These are phyloP conservation scores for Amanita rimosa DNA, from an alignment of 768 basidiomycete genomes.

Conservation along the genomic window DNA sequence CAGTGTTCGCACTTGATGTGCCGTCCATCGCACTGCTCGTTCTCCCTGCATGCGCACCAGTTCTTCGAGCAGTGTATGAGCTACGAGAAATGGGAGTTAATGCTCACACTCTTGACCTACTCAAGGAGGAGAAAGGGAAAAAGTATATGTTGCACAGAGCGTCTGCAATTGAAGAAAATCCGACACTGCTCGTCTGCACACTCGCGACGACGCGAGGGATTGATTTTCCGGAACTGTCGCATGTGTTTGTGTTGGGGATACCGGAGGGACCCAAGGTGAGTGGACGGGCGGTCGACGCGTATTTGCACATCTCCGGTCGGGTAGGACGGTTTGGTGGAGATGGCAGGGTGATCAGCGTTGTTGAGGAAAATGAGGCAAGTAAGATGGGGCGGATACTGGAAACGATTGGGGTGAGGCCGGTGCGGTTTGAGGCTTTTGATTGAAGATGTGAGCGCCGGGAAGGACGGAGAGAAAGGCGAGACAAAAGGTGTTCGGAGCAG, in stretches of 20 bases:
- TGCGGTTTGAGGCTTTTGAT: slow-evolving; percentile 42
- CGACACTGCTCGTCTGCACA: slow-evolving; percentile 57
- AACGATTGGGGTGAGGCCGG: slow-evolving; percentile 31
- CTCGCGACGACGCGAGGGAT: slow-evolving; percentile 62
- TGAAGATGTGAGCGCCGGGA: slow-evolving; percentile 9
- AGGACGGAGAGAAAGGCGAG: not conserved
- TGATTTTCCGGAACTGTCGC: slow-evolving; percentile 58
- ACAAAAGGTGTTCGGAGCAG: not conserved
- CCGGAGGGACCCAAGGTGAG: slow-evolving; percentile 31
- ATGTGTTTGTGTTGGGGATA: slow-evolving; percentile 65
- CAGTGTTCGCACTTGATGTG: slow-evolving; percentile 63
- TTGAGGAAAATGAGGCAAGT: slow-evolving; percentile 23
- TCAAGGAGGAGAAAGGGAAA: slow-evolving; percentile 29
- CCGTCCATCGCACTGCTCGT: slow-evolving; percentile 58
- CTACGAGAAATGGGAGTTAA: slow-evolving; percentile 56
- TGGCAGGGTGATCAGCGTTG: slow-evolving; percentile 57
- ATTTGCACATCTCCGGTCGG: slow-evolving; percentile 63
- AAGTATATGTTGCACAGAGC: slow-evolving; percentile 27
- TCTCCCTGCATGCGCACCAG: slow-evolving; percentile 47
- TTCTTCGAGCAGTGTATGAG: slow-evolving; percentile 54
- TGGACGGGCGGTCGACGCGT: slow-evolving; percentile 40
- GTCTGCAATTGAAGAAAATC: slow-evolving; percentile 30
- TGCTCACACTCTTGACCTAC: slow-evolving; percentile 49
- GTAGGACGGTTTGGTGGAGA: slow-evolving; percentile 60
- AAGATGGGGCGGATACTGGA: slow-evolving; percentile 34